These are phyloP conservation scores for Peronospora belbahrii DNA, from an alignment of 352 stramenopile species.

Conservation along the genomic window DNA sequence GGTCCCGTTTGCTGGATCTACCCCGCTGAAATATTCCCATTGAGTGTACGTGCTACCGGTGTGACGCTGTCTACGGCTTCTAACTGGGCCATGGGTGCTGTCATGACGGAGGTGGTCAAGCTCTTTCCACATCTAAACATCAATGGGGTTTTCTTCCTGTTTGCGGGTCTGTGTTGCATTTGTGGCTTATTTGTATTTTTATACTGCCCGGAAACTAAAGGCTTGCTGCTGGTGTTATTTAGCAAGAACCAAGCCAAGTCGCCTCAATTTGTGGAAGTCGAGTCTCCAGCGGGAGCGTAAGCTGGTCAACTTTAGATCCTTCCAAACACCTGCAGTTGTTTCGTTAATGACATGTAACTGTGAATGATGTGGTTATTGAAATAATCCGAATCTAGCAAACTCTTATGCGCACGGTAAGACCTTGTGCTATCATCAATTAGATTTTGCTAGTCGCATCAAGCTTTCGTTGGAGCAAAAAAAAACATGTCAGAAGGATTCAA, in stretches of 20 bases:
- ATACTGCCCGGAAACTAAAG: conserved; percentile 37
- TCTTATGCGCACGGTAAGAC: too few relatives aligned
- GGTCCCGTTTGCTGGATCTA: conserved; percentile 46
- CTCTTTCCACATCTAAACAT: conserved; percentile 28
- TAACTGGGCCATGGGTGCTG: conserved; percentile 38
- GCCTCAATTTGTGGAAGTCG: conserved; percentile 23
- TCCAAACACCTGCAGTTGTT: too few relatives aligned
- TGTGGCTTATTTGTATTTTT: conserved; percentile 37
- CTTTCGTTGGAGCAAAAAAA: too few relatives aligned
- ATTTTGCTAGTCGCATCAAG: too few relatives aligned
- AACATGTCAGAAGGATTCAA: too few relatives aligned
- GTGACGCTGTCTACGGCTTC: conserved; percentile 17
- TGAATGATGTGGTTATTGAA: too few relatives aligned
- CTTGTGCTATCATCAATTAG: too few relatives aligned
- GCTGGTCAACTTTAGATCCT: too few relatives aligned
- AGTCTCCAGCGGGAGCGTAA: conserved; percentile 8
- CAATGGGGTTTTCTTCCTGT: conserved; percentile 48
- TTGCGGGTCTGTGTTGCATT: conserved; percentile 35
- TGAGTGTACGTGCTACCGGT: conserved; percentile 25
- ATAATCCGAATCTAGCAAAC: too few relatives aligned
- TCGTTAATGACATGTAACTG: too few relatives aligned
- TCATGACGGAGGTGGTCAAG: conserved; percentile 33
- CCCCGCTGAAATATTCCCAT: conserved; percentile 44
- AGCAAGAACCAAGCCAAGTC: conserved; percentile 23
- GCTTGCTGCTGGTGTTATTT: conserved; percentile 33